Percentiles rank a stretch among this genome's conserved stretches.
phyloP scores from a whole-genome alignment of 164 flowering plant species.

The Magnolia officinalis region DNA sequence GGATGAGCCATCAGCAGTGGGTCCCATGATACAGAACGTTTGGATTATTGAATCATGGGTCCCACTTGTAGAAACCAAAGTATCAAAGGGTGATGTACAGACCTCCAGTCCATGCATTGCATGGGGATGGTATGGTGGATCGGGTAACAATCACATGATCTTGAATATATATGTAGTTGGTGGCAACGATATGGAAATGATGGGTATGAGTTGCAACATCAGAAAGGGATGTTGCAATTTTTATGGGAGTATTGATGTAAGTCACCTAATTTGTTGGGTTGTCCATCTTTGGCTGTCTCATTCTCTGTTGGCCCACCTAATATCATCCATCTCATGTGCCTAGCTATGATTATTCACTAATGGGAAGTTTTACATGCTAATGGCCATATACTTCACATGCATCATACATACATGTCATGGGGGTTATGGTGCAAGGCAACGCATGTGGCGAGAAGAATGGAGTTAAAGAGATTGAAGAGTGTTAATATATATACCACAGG shows the following conservation, averaged over 20 bases:
- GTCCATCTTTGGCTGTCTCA: neutral
- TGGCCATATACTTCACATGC: neutral
- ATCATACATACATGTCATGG: neutral
- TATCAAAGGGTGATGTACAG: neutral
- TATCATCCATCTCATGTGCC: neutral
- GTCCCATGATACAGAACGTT: neutral
- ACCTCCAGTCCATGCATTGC: neutral
- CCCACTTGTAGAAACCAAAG: neutral
- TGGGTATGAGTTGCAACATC: conserved; percentile 6
- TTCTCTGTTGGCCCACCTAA: conserved; percentile 4
- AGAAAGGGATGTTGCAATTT: conserved; percentile 1
- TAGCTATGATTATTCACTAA: neutral
- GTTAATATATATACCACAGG: too few relatives aligned
- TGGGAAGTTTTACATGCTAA: neutral
- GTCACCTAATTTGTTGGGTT: conserved; percentile 3
- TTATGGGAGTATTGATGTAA: neutral
- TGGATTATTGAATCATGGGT: neutral
- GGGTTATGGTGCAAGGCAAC: too few relatives aligned
- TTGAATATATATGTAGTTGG: neutral
- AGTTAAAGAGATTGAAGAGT: too few relatives aligned
- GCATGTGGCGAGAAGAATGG: too few relatives aligned
- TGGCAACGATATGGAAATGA: conserved; percentile 5
- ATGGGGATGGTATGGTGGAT: neutral
- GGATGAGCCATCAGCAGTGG: too few relatives aligned
- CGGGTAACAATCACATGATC: neutral